Base-by-base conservation (phyloP, 192 early-diverging fungal genomes). In the Coemansia sp. region DNA sequence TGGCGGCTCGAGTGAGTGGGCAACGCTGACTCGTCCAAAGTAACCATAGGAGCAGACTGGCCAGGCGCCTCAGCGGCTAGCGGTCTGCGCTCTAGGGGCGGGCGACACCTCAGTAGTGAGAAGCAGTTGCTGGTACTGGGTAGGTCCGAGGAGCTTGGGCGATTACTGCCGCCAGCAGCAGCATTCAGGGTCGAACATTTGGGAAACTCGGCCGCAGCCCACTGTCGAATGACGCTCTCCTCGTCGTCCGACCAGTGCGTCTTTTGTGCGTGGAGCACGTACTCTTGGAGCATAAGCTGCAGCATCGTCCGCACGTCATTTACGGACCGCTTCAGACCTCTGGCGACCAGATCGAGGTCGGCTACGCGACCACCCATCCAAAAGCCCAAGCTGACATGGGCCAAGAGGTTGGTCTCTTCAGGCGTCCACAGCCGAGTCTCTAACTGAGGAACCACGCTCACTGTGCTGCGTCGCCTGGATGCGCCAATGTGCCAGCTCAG, bases 151-250 rank as follows among this genome's bases (percentile, higher is more conserved):
- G 30, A 11, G 17, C 14, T 55, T 52, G 32, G 64, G 32, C 49
- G 42, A 11, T 26, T 5, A 40, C 37, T 16, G 40, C 32, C 7
- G 17, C 14, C 28, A 55, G 35, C 40, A 5, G 30, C 17, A 44
- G 35, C 49, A 39, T 66, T 72, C 32, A 80, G 66, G 38, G 67
- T 60, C 28, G 63, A 28, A 38, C 69, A 75, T 19, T 72, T 63
- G 14, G 78, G 78, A 66, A 75, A 80, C 70, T 80, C 78, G 8
- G 44, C 32, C 21, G 70, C 70, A 6, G 70, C 78, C 78, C 78
- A 80, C 46, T 26, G 23, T 13, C 52, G 16, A 6, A 80, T 63
- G 38, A 76, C 19, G 35, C 19, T 21, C 21, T 57, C 66, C 16
- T 73, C 39, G 1, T 66, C 46, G 50, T 13, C 64, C 14, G 67